These are phyloP conservation scores for Deinandra increscens DNA, from an alignment of 129 eudicot genomes.

Conservation along the genomic window DNA sequence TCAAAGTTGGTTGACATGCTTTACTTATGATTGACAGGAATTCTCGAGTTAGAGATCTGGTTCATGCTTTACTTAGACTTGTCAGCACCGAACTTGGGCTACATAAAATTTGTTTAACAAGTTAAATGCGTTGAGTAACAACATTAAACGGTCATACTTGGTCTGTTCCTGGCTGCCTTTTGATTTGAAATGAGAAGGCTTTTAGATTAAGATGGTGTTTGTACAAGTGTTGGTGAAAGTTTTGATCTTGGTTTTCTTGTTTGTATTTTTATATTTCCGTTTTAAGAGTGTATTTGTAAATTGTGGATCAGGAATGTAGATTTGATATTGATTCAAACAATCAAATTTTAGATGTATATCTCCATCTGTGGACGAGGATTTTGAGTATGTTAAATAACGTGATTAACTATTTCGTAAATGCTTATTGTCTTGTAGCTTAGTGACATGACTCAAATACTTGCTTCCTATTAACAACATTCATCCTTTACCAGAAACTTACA, in stretches of 20 bases:
- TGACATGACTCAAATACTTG: too few relatives aligned
- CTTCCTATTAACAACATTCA: too few relatives aligned
- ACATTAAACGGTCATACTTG: slow-evolving; percentile 9
- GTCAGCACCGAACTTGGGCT: slow-evolving; percentile 62
- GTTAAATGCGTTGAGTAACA: not conserved
- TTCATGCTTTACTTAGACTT: slow-evolving; percentile 72
- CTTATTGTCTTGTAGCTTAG: too few relatives aligned
- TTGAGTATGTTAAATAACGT: too few relatives aligned
- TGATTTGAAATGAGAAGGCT: not conserved
- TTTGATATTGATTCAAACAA: slow-evolving; percentile 9
- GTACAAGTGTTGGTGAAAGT: slow-evolving; percentile 24
- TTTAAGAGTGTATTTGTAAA: slow-evolving; percentile 20
- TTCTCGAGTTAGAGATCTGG: slow-evolving; percentile 78
- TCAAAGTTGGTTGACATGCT: not conserved
- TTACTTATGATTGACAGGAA: slow-evolving; percentile 53
- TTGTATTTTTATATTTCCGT: slow-evolving; percentile 14
- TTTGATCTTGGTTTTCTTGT: slow-evolving; percentile 25
- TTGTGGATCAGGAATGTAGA: slow-evolving; percentile 16
- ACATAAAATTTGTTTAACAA: slow-evolving; percentile 37
- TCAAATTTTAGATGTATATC: not conserved
- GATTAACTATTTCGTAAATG: too few relatives aligned
- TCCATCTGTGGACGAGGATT: too few relatives aligned
- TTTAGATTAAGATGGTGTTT: slow-evolving; percentile 21
- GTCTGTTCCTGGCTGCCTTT: not conserved
- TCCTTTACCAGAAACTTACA: too few relatives aligned